Evolutionary conservation across 352 stramenopile genomes (phyloP), one percentile per base, ranked within the genome.

Genomic region (Phytophthora vignae): DNA sequence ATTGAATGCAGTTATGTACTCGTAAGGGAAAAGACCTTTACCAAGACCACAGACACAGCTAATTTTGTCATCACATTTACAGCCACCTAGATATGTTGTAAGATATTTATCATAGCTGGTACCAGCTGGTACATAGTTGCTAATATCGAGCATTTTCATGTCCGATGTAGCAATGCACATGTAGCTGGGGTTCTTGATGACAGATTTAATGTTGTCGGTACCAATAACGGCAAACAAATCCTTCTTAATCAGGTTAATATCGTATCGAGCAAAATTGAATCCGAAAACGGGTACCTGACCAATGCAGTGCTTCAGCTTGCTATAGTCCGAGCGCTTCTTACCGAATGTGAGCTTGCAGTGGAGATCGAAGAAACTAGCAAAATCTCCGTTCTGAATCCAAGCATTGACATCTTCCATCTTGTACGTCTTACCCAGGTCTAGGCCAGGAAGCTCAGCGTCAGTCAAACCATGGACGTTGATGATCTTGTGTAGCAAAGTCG

Each of bases 181-280:
- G 58, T 76, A 76, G 15, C 22, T 50, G 4, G 59, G 70, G 27
- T 76, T 81, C 44, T 76, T 81, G 29, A 76, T 77, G 29, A 67
- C 55, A 21, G 61, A 69, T 46, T 61, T 46, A 27, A 74, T 65
- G 4, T 52, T 71, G 0, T 70, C 42, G 1, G 36, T 46, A 29
- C 52, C 54, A 11, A 74, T 46, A 12, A 71, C 55, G 12, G 61
- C 27, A 50, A 76, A 78, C 8, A 78, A 55, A 63, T 76, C 60
- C 2, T 74, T 74, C 54, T 82, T 78, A 21, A 78, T 76, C 5
- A 81, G 22, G 25, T 81, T 78, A 1, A 81, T 61, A 62, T 78
- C 27, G 27, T 31, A 31, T 4, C 27, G 27, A 8, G 2, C 27
- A 31, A 3, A 31, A 6, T 31, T 31, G 52, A 77, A 77, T 9